Percentiles rank a stretch among this genome's conserved stretches.
Evolutionary conservation across 2,329 filamentous ascomycete species (phyloP).

Genomic region (Biscogniauxia mediterranea): DNA sequence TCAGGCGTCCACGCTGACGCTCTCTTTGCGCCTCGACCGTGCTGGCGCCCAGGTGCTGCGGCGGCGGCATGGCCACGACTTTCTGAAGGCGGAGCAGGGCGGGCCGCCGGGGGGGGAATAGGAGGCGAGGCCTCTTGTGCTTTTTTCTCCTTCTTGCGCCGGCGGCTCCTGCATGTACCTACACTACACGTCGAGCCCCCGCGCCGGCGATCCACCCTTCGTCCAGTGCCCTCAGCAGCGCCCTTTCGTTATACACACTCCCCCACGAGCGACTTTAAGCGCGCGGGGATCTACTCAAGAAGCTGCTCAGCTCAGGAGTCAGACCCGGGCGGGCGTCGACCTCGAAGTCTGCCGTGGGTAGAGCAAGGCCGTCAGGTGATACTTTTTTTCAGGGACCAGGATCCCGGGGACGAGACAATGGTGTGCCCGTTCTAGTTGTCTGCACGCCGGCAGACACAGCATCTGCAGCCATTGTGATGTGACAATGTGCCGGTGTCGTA

Average conservation of each 20-base stretch:
- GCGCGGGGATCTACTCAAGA: constrained; percentile 65
- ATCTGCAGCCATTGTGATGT: constrained; percentile 23
- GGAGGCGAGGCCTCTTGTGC: no score
- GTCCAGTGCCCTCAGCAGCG: constrained; percentile 68
- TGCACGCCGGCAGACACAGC: constrained; percentile 21
- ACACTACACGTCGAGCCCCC: constrained; percentile 79
- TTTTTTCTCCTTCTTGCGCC: constrained; percentile 37
- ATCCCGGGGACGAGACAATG: constrained; percentile 40
- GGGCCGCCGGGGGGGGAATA: constrained; percentile 57
- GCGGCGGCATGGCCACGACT: constrained; percentile 75
- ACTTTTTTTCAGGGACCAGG: constrained; percentile 78
- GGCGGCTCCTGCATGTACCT: constrained; percentile 75
- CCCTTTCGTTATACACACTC: constrained; percentile 76
- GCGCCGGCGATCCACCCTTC: constrained; percentile 72
- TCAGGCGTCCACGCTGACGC: no score
- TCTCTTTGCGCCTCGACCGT: no score
- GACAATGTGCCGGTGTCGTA: not conserved
- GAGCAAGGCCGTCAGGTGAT: constrained; percentile 71
- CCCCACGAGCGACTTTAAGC: constrained; percentile 76
- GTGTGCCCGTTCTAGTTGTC: constrained; percentile 1
- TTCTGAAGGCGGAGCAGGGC: constrained; percentile 65
- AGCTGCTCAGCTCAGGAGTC: constrained; percentile 60
- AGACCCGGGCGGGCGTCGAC: constrained; percentile 66
- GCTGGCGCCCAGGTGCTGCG: no score
- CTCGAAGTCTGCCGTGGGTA: constrained; percentile 65